Evolutionary conservation across 805 yeast genomes (phyloP).

Genomic region (Nematodospora valgi): DNA sequence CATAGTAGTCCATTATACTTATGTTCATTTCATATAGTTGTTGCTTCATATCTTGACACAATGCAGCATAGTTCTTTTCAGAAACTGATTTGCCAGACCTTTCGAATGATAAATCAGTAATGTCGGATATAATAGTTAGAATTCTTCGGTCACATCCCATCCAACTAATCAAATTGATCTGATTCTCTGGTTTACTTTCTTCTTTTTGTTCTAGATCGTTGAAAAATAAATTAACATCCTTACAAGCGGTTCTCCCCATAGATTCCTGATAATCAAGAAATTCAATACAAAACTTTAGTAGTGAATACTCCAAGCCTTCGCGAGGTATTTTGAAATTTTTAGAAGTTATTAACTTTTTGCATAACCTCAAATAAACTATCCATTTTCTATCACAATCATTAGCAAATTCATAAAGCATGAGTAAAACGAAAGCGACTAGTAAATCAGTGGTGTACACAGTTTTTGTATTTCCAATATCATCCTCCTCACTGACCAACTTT

Average conservation of each 20-base stretch:
- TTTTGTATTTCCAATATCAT: background rate
- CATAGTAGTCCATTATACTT: slow-evolving; percentile 12
- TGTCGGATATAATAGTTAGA: slow-evolving; percentile 23
- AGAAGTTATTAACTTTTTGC: slow-evolving; percentile 17
- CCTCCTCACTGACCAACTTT: slow-evolving; percentile 3
- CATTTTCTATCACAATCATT: slow-evolving; percentile 23
- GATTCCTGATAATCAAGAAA: slow-evolving; percentile 23
- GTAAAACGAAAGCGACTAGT: slow-evolving; percentile 18
- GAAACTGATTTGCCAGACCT: slow-evolving; percentile 14
- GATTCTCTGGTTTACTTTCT: slow-evolving; percentile 2
- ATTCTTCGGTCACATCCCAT: slow-evolving; percentile 28
- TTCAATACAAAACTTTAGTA: slow-evolving; percentile 21
- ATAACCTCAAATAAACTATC: slow-evolving; percentile 17
- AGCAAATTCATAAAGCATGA: slow-evolving; percentile 24
- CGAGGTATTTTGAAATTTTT: slow-evolving; percentile 16
- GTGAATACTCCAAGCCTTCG: slow-evolving; percentile 16
- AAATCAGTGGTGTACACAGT: slow-evolving; percentile 13
- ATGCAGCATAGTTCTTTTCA: slow-evolving; percentile 11
- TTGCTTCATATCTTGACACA: slow-evolving; percentile 14
- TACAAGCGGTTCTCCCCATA: slow-evolving; percentile 29
- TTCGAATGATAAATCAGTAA: slow-evolving; percentile 31
- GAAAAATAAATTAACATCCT: slow-evolving; percentile 21
- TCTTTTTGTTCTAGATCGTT: slow-evolving; percentile 13
- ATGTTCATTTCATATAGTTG: slow-evolving; percentile 14
- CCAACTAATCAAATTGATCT: slow-evolving; percentile 21